Conservation (phyloP, 148 eudicot species). For the Heliosperma pusillum region DNA sequence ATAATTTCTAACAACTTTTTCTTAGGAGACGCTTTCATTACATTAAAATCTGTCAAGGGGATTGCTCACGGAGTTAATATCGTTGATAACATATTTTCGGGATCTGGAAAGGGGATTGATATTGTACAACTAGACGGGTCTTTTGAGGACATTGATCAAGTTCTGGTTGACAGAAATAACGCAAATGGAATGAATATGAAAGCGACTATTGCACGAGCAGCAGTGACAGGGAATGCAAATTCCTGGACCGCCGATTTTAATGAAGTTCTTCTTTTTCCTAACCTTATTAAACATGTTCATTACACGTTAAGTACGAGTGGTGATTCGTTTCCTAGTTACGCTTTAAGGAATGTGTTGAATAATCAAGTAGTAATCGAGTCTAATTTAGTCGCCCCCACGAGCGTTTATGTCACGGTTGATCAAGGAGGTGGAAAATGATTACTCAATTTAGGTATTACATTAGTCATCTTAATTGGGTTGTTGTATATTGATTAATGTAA, state of each 20-base stretch:
- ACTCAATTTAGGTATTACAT: too few relatives aligned
- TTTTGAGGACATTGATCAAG: slow-evolving; percentile 51
- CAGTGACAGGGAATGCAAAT: slow-evolving; percentile 45
- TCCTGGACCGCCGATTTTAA: slow-evolving; percentile 65
- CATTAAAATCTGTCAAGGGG: slow-evolving; percentile 61
- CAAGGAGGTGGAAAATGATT: slow-evolving; percentile 45
- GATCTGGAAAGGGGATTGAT: slow-evolving; percentile 51
- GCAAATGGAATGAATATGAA: slow-evolving; percentile 68
- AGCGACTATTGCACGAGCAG: slow-evolving; percentile 51
- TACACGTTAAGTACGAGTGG: slow-evolving; percentile 43
- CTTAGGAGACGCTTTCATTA: slow-evolving; percentile 65
- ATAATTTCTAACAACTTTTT: slow-evolving; percentile 58
- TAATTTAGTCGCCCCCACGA: slow-evolving; percentile 39
- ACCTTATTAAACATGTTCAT: slow-evolving; percentile 56
- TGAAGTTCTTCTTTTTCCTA: slow-evolving; percentile 54
- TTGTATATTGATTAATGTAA: too few relatives aligned
- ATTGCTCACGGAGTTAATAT: slow-evolving; percentile 51
- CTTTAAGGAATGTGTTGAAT: slow-evolving; percentile 52
- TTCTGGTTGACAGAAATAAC: slow-evolving; percentile 55
- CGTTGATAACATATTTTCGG: slow-evolving; percentile 80
- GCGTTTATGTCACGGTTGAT: slow-evolving; percentile 55
- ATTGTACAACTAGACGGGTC: slow-evolving; percentile 65
- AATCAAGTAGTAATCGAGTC: slow-evolving; percentile 64
- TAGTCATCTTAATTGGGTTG: too few relatives aligned
- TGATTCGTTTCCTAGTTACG: slow-evolving; percentile 41